These are phyloP conservation scores for Lactifluus pinguis DNA, from an alignment of 768 basidiomycete genomes.

Conservation along the genomic window DNA sequence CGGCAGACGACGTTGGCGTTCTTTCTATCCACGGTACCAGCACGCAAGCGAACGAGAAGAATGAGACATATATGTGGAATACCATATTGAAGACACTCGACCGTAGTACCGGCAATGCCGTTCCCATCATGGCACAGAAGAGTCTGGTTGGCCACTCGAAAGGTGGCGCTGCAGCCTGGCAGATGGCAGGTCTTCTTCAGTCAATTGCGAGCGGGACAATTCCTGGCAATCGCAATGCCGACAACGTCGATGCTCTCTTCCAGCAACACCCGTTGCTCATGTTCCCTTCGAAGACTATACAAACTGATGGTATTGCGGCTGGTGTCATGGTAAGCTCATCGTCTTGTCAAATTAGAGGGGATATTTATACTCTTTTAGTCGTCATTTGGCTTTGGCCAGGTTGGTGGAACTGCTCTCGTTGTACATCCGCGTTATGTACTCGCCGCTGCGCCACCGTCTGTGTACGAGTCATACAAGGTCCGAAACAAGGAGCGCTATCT, in stretches of 20 bases:
- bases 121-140: conserved; percentile 96
- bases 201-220: conserved; percentile 77
- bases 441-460: conserved; percentile 69
- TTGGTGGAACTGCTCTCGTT: conserved; percentile 85
- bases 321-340: conserved; percentile 62
- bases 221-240: conserved; percentile 93
- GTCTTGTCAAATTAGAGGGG: background rate
- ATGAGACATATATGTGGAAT: conserved; percentile 97
- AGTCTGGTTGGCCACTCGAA: conserved; percentile 95
- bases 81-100: conserved; percentile 83
- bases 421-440: conserved; percentile 88
- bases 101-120: conserved; percentile 91
- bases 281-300: conserved; percentile 96
- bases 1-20: conserved; percentile 85
- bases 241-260: conserved; percentile 92
- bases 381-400: conserved; percentile 97
- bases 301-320: conserved; percentile 86
- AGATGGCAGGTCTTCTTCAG: conserved; percentile 87
- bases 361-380: conserved; percentile 40
- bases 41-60: conserved; percentile 88
- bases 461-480: conserved; percentile 67
- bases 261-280: conserved; percentile 82
- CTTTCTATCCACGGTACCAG: conserved; percentile 87
- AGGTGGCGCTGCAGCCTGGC: conserved; percentile 98
- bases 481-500: conserved; percentile 59